Conservation (phyloP, 2,329 filamentous ascomycete genomes). For the Thyridium curvatum region DNA sequence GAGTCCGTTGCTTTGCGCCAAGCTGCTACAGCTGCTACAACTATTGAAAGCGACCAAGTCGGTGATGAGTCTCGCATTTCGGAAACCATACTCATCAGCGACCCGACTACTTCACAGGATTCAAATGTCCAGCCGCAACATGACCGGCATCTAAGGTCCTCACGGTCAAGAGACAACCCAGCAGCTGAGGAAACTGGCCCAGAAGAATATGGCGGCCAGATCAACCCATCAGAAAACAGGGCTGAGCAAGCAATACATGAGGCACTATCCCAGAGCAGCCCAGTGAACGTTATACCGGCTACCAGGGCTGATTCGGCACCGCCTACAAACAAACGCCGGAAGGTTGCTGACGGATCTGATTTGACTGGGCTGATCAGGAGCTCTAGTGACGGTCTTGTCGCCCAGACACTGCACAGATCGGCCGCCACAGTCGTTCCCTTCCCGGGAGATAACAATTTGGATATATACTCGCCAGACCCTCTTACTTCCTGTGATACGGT, state of each 20-base stretch:
- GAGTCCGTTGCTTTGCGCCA: no score
- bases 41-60: no score
- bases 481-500: constrained; percentile 37
- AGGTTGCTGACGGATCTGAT: constrained; percentile 8
- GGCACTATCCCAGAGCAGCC: background rate
- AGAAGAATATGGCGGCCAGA: no score
- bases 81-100: no score
- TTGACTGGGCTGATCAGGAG: constrained; percentile 19
- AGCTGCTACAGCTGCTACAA: no score
- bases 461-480: constrained; percentile 51
- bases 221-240: background rate
- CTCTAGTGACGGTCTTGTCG: constrained; percentile 19
- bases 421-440: background rate
- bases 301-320: constrained; percentile 25
- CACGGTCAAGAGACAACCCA: no score
- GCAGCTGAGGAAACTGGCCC: no score
- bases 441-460: constrained; percentile 26
- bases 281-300: constrained; percentile 2
- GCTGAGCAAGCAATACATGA: constrained; percentile 1
- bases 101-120: no score
- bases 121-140: no score
- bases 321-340: constrained; percentile 17
- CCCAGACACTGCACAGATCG: background rate
- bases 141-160: no score
- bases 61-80: no score